phyloP scores from a whole-genome alignment of 768 basidiomycete species.

The Boletus insuetus region DNA sequence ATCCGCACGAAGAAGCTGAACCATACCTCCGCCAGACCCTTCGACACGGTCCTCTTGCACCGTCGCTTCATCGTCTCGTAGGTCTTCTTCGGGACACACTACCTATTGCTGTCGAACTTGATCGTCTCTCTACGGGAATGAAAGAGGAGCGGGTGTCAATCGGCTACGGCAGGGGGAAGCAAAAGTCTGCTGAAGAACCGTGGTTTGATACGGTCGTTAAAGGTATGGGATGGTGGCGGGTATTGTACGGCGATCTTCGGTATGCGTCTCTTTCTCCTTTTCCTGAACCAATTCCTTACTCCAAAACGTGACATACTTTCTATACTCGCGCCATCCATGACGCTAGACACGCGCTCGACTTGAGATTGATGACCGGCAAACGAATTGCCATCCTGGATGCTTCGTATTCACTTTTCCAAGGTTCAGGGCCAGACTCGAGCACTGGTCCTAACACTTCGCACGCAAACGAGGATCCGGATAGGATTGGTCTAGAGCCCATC shows the following conservation, averaged over 20 bases:
- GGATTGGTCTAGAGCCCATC: conserved; percentile 53
- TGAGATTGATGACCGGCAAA: conserved; percentile 66
- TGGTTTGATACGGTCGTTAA: conserved; percentile 71
- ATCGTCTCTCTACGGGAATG: conserved; percentile 43
- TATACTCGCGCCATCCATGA: not conserved
- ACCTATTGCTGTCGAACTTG: conserved; percentile 72
- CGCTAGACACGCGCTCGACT: conserved; percentile 71
- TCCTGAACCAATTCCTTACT: not conserved
- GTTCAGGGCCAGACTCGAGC: not conserved
- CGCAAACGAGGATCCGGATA: not conserved
- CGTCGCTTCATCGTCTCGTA: conserved; percentile 65
- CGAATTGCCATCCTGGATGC: conserved; percentile 74
- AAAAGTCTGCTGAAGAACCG: conserved; percentile 17
- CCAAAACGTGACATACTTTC: too few species aligned
- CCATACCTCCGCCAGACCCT: conserved; percentile 71
- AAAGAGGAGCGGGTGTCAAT: conserved; percentile 19
- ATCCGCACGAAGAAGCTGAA: conserved; percentile 80
- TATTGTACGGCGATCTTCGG: conserved; percentile 69
- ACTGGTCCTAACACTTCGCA: not conserved
- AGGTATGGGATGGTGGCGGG: conserved; percentile 78
- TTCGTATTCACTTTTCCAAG: conserved; percentile 54
- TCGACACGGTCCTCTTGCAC: conserved; percentile 62
- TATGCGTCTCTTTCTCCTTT: conserved; percentile 27
- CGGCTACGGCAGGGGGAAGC: conserved; percentile 17
- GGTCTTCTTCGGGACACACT: conserved; percentile 72